These are phyloP conservation scores for Coccomyxa sp. DNA, from an alignment of 139 green algal species.

Conservation along the genomic window DNA sequence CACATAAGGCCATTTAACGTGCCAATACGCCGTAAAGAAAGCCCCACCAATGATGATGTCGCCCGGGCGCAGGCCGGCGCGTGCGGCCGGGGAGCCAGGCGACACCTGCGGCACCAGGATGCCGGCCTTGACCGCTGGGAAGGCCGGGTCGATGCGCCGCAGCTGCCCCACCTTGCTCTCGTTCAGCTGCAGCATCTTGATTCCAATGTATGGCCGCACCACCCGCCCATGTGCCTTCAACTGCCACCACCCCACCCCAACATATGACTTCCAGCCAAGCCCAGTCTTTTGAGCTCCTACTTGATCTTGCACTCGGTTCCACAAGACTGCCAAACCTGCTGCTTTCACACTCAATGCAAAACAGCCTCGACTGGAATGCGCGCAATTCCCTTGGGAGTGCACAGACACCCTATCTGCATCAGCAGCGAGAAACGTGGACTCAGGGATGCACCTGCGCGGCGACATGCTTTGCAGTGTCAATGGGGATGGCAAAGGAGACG, in stretches of 20 bases:
- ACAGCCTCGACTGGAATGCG: no score
- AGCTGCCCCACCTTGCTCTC: constrained; percentile 34
- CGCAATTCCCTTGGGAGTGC: no score
- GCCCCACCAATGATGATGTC: constrained; percentile 57
- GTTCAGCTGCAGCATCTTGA: constrained; percentile 69
- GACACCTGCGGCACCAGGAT: constrained; percentile 53
- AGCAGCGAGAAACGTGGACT: no score
- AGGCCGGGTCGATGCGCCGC: background rate
- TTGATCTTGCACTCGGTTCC: no score
- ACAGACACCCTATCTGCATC: no score
- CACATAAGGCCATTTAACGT: no score
- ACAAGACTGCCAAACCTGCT: no score
- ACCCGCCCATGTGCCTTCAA: constrained; percentile 49
- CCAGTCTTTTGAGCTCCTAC: no score
- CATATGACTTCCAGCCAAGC: no score
- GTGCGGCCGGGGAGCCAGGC: constrained; percentile 46
- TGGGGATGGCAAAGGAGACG: constrained; percentile 74
- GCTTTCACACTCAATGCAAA: no score
- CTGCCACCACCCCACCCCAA: background rate
- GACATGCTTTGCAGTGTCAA: constrained; percentile 58
- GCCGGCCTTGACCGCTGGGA: constrained; percentile 39
- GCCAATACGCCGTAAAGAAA: background rate
- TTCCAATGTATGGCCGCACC: constrained; percentile 61
- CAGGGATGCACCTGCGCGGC: constrained; percentile 33
- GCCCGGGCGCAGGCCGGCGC: constrained; percentile 47